A percentile compares a stretch with the other conserved stretches of the same genome.
phyloP scores from a whole-genome alignment of 192 early-diverging fungal genomes.

The Dissophora ornata region DNA sequence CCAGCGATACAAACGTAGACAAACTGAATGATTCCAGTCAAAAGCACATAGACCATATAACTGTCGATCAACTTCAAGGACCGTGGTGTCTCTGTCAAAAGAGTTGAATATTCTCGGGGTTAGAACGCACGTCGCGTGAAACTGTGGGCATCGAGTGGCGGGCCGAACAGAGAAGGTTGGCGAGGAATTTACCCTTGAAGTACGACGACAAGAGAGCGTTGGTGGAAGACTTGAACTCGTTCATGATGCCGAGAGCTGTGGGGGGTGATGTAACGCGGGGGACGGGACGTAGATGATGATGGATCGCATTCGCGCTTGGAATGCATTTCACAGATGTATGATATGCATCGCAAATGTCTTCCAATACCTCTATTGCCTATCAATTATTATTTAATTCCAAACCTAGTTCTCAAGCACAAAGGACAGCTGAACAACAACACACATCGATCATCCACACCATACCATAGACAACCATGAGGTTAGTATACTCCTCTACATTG shows the following conservation, averaged over 20 bases:
- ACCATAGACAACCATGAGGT: slow-evolving; percentile 14
- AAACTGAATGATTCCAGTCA: slow-evolving; percentile 94
- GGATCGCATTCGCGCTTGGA: too few species aligned
- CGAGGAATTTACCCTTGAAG: slow-evolving; percentile 32
- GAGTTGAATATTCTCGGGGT: too few species aligned
- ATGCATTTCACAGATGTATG: too few species aligned
- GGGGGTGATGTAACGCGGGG: background rate
- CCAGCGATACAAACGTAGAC: slow-evolving; percentile 86
- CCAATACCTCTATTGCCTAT: too few species aligned
- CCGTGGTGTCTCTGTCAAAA: slow-evolving; percentile 70
- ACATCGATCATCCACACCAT: background rate
- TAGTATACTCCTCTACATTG: background rate
- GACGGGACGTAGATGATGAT: slow-evolving; percentile 1
- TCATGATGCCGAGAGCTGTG: slow-evolving; percentile 6
- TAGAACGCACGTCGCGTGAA: too few species aligned
- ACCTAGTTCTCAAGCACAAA: too few species aligned
- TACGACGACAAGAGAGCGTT: slow-evolving; percentile 35
- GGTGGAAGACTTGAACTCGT: slow-evolving; percentile 37
- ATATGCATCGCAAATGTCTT: too few species aligned
- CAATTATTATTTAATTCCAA: too few species aligned
- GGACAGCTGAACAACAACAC: too few species aligned
- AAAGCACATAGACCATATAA: slow-evolving; percentile 91
- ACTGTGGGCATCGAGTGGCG: too few species aligned
- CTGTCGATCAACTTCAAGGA: slow-evolving; percentile 91
- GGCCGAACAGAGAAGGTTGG: too few species aligned